phyloP scores from a whole-genome alignment of 345 rosid genomes.

The Populus pruinosa region DNA sequence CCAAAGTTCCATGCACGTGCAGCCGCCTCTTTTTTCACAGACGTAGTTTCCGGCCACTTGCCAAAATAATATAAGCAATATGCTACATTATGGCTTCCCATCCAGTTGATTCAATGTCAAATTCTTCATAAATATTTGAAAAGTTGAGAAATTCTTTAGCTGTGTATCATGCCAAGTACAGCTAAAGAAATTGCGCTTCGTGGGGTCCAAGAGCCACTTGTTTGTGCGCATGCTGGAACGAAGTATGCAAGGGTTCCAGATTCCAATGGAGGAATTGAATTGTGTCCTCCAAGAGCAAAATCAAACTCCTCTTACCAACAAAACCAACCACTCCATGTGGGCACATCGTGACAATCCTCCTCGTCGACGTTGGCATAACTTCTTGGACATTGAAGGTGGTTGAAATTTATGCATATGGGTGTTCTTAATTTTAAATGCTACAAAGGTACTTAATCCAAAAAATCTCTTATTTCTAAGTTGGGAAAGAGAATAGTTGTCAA shows the following conservation, averaged over 20 bases:
- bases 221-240: conserved; percentile 17
- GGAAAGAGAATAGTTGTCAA: conserved; percentile 3
- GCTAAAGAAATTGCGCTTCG: neutral
- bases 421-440: neutral
- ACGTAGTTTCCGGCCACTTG: neutral
- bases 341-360: neutral
- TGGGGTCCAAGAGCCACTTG: conserved; percentile 18
- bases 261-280: conserved; percentile 20
- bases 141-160: neutral
- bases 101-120: neutral
- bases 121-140: neutral
- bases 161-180: neutral
- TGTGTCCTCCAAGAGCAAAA: conserved; percentile 1
- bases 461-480: neutral
- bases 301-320: neutral
- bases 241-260: conserved; percentile 4
- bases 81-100: neutral
- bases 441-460: neutral
- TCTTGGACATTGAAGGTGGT: conserved; percentile 1
- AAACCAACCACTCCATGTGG: conserved; percentile 18
- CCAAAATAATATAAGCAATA: neutral
- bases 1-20: conserved; percentile 32
- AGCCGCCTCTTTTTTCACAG: conserved; percentile 9
- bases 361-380: conserved; percentile 3
- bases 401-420: neutral